Base-by-base conservation (phyloP, 2,329 filamentous ascomycete species). In the Fusarium multiceps region DNA sequence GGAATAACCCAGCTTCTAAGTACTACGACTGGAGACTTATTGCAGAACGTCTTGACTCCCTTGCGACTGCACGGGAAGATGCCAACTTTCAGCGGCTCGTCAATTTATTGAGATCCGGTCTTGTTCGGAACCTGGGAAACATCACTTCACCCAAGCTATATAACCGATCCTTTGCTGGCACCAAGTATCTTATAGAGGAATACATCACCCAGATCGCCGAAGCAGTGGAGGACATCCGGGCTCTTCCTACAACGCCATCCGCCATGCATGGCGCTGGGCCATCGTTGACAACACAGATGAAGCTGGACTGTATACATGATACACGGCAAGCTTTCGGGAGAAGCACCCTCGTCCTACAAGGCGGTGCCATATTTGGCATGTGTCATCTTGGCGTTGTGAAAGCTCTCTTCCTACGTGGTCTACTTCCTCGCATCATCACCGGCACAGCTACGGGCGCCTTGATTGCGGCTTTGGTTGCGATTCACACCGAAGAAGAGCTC, bases 351-450 rank as follows among this genome's bases (percentile, higher is more conserved):
- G 91, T 98, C 7, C 81, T 98, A 2, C 94, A 98, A 78, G 94
- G 94, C 49, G 94, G 95, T 16, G 92, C 93, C 43, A 95, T 97
- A 61, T 97, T 98, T 75, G 94, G 94, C 3, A 82, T 97, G 12
- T 97, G 93, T 74, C 95, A 98, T 79, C 80, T 98, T 7, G 94
- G 94, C 9, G 93, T 98, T 8, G 92, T 97, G 41, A 97, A 95
- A 77, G 94, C 94, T 3, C 82, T 98, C 42, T 93, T 94, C 79
- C 81, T 94, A 37, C 88, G 92, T 28, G 93, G 93, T 1, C 82
- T 98, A 18, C 84, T 98, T 47, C 95, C 96, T 6, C 88, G 93
- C 45, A 97, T 98, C 73, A 94, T 98, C 72, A 93, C 93, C 0
- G 95, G 95, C 11, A 97, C 93, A 2, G 94, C 92, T 6, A 97